A percentile compares a stretch with the other conserved stretches of the same genome.
Conservation (phyloP, 2,329 filamentous ascomycete species). For the Colletotrichum echinochloae region DNA sequence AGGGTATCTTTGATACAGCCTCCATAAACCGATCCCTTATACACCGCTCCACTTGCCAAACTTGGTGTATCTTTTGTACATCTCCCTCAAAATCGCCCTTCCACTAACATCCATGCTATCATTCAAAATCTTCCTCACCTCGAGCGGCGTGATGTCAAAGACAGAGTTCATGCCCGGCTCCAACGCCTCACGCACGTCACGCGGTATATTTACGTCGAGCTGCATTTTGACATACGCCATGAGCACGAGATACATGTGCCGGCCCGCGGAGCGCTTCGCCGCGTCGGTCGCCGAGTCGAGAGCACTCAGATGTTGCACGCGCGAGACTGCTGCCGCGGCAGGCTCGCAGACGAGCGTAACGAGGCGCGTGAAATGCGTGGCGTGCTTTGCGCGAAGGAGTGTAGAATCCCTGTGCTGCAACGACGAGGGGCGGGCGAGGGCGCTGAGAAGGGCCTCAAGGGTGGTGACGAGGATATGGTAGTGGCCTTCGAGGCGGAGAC, state of each 20-base stretch:
- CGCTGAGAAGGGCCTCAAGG: constrained; percentile 67
- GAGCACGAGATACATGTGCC: constrained; percentile 71
- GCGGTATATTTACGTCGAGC: constrained; percentile 65
- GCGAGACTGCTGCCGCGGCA: constrained; percentile 66
- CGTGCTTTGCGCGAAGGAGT: constrained; percentile 55
- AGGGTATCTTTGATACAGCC: constrained; percentile 37
- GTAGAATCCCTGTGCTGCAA: constrained; percentile 11
- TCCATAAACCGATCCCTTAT: constrained; percentile 45
- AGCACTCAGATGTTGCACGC: constrained; percentile 55
- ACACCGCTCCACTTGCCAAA: constrained; percentile 75
- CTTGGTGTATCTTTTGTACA: constrained; percentile 70
- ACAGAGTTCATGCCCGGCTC: constrained; percentile 70
- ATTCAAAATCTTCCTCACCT: constrained; percentile 67
- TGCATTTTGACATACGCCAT: constrained; percentile 72
- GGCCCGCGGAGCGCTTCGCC: constrained; percentile 70
- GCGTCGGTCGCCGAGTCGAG: constrained; percentile 71
- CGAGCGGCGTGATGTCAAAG: constrained; percentile 68
- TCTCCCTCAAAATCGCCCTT: constrained; percentile 67
- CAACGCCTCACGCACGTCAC: constrained; percentile 65
- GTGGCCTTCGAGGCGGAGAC: constrained; percentile 71
- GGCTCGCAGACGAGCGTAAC: constrained; percentile 71
- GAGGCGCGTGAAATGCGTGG: constrained; percentile 65
- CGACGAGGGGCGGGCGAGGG: constrained; percentile 59
- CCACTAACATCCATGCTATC: constrained; percentile 71
- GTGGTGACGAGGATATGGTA: constrained; percentile 68